Evolutionary conservation across 2,329 filamentous ascomycete species (phyloP).

Genomic region (Diaporthe humulicola): DNA sequence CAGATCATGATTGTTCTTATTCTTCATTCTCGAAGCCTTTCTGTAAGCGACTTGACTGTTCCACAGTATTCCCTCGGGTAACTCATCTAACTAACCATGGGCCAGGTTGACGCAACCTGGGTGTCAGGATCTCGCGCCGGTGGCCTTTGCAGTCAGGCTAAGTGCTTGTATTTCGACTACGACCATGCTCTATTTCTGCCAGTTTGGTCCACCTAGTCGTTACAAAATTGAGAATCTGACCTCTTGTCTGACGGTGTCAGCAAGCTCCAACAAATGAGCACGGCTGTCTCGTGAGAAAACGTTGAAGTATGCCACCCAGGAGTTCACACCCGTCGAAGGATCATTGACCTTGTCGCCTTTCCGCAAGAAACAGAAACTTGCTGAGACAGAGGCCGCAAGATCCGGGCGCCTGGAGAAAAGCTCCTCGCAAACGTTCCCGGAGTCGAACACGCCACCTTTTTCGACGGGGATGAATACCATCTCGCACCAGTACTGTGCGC

Average conservation of each 20-base stretch:
- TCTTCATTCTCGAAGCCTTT: no score
- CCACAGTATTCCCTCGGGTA: no score
- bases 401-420: slow-evolving; percentile 9
- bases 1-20: no score
- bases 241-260: neutral
- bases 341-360: slow-evolving; percentile 22
- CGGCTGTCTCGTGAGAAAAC: neutral
- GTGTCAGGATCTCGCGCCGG: no score
- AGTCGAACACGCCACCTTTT: slow-evolving; percentile 7
- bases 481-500: neutral
- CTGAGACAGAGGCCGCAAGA: neutral
- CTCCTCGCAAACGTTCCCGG: slow-evolving; percentile 22
- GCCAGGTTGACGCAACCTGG: no score
- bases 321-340: slow-evolving; percentile 11
- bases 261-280: neutral
- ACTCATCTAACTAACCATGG: no score
- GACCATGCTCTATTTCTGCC: no score
- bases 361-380: neutral
- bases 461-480: slow-evolving; percentile 5
- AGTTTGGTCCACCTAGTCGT: no score
- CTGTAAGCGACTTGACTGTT: no score
- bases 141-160: no score
- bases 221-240: no score
- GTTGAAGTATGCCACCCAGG: neutral
- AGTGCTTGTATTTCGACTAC: no score